Evolutionary conservation across 2,329 filamentous ascomycete species (phyloP), one percentile per base, ranked within the genome.

Genomic region (Colletotrichum theobromicola): DNA sequence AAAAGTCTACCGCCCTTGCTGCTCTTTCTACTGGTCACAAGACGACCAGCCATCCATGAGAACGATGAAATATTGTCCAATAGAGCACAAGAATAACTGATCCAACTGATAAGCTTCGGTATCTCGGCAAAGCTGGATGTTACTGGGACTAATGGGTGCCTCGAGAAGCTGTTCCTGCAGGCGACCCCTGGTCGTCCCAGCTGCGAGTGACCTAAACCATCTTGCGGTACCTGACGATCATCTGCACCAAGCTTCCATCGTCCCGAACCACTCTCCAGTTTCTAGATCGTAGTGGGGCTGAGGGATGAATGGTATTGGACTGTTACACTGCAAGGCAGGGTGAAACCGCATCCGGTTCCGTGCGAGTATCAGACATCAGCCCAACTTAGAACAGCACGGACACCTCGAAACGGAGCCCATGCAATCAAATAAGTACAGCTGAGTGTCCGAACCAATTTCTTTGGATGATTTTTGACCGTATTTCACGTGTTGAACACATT

Each of bases 281-380:
- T 46, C 13, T 21, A 67, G n/a, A 21, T 35, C 18, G n/a, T 18
- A 34, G 21, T 16, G 28, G 16, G 10, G 21, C 2, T 37, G 35
- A 8, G 15, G 10, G 16, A 4, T 15, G 18, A n/a, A 34, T n/a
- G 10, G 21, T 50, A 63, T 63, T 69, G 30, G 57, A 37, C 30
- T 55, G 58, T 72, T 72, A 46, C 71, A 72, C 7, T 18, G 24
- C 42, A 24, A n/a, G 26, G 15, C 32, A 16, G 26, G 35, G 28
- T 72, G 68, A 74, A 74, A 72, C 68, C 26, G 26, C 37, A 32
- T 63, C 37, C 57, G 72, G 72, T 74, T 74, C 55, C 68, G 72
- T 63, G 26, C 68, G 34, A 63, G 72, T 74, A 58, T 74, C 72
- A 72, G 62, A 67, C n/a, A 50, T 63, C 62, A 63, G 68, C 53